These are phyloP conservation scores for Arctium minus DNA, from an alignment of 129 eudicot species.

Conservation along the genomic window DNA sequence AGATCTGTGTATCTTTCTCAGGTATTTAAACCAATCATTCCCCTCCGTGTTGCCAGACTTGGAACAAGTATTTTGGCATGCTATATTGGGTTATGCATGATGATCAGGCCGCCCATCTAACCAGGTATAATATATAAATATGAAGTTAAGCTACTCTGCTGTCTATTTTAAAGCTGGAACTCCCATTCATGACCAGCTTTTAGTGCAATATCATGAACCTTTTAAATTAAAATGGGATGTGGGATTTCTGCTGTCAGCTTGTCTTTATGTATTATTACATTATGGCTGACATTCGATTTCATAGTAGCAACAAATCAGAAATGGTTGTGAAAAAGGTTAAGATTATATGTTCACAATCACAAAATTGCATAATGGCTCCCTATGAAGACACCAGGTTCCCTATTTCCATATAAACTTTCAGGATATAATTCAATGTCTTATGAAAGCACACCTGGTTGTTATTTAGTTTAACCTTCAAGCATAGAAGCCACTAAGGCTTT, in stretches of 20 bases:
- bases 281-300: background rate
- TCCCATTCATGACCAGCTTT: background rate
- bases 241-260: background rate
- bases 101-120: background rate
- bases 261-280: background rate
- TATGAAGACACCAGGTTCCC: background rate
- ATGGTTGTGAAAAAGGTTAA: background rate
- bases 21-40: background rate
- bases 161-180: background rate
- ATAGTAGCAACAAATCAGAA: background rate
- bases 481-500: background rate
- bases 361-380: background rate
- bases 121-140: background rate
- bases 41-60: background rate
- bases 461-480: slow-evolving; percentile 7
- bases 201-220: background rate
- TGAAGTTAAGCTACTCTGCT: background rate
- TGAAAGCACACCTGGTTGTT: background rate
- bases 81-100: background rate
- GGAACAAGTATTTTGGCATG: background rate
- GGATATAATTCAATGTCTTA: background rate
- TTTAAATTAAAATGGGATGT: background rate
- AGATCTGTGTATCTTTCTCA: background rate
- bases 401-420: background rate
- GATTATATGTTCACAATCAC: slow-evolving; percentile 1